phyloP scores from a whole-genome alignment of 2,329 filamentous ascomycete species.

The Aspergillus sp. region DNA sequence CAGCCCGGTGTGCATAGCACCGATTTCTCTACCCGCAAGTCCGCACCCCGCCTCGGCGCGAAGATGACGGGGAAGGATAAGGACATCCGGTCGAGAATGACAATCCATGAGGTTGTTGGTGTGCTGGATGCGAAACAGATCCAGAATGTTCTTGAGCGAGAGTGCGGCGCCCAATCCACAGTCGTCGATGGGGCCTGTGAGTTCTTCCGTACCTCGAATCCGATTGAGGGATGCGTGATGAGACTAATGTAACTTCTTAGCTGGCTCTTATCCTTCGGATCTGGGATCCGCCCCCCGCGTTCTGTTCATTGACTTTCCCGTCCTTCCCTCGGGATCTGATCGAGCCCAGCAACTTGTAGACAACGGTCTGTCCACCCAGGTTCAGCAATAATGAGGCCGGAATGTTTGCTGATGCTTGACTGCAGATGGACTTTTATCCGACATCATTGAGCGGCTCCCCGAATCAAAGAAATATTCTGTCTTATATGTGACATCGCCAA shows the following conservation, averaged over 20 bases:
- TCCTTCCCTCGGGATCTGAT: conserved; percentile 35
- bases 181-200: conserved; percentile 46
- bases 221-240: neutral
- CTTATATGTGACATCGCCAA: conserved; percentile 69
- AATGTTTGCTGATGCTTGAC: neutral
- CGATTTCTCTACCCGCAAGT: conserved; percentile 61
- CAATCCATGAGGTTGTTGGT: conserved; percentile 55
- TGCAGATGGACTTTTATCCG: conserved; percentile 49
- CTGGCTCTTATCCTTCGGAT: conserved; percentile 39
- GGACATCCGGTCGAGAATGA: conserved; percentile 54
- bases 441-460: conserved; percentile 49
- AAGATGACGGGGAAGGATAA: conserved; percentile 50
- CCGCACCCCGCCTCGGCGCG: conserved; percentile 55
- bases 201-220: conserved; percentile 20
- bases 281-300: conserved; percentile 42
- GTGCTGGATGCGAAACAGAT: conserved; percentile 46
- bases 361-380: conserved; percentile 35
- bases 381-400: neutral
- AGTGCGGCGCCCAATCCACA: conserved; percentile 48
- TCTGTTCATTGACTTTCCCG: conserved; percentile 47
- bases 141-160: conserved; percentile 42
- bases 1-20: conserved; percentile 71
- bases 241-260: conserved; percentile 27
- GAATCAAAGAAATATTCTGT: conserved; percentile 65
- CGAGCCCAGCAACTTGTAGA: conserved; percentile 42